A percentile compares a stretch with the other conserved stretches of the same genome.
phyloP scores from a whole-genome alignment of 805 yeast genomes.

The Ogataea trehaloabstinens region DNA sequence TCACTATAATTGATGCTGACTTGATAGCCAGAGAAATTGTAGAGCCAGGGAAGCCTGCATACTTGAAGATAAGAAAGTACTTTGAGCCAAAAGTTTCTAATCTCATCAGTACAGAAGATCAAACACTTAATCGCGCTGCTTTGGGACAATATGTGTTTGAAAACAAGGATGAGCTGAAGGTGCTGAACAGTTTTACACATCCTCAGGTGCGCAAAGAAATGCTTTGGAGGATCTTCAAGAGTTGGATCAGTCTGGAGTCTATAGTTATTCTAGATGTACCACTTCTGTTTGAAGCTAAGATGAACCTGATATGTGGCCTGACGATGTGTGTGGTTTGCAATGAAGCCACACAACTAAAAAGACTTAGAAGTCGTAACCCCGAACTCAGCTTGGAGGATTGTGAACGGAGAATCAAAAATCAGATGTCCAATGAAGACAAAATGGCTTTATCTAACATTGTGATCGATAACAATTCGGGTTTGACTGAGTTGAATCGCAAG shows the following conservation, averaged over 20 bases:
- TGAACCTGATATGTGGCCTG: slow-evolving; percentile 69
- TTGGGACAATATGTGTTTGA: slow-evolving; percentile 80
- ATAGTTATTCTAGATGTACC: slow-evolving; percentile 88
- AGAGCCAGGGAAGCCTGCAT: slow-evolving; percentile 73
- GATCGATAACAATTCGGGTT: slow-evolving; percentile 56
- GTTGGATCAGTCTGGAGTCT: slow-evolving; percentile 56
- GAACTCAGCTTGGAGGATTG: slow-evolving; percentile 68
- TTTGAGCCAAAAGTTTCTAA: slow-evolving; percentile 53
- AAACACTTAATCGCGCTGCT: slow-evolving; percentile 62
- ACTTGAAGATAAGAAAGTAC: slow-evolving; percentile 57
- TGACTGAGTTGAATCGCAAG: slow-evolving; percentile 41
- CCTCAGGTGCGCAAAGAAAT: slow-evolving; percentile 80
- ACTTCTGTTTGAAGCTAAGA: slow-evolving; percentile 73
- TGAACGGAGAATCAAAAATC: slow-evolving; percentile 66
- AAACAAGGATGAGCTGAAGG: slow-evolving; percentile 53
- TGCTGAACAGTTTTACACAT: slow-evolving; percentile 76
- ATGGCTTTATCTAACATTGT: slow-evolving; percentile 60
- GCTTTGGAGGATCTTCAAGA: slow-evolving; percentile 48
- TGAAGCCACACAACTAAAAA: slow-evolving; percentile 52
- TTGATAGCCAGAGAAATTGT: slow-evolving; percentile 83
- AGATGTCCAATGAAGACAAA: slow-evolving; percentile 64
- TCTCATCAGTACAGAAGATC: slow-evolving; percentile 45
- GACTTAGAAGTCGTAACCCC: slow-evolving; percentile 68
- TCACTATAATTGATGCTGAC: slow-evolving; percentile 86
- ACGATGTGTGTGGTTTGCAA: slow-evolving; percentile 68